Percentiles rank a stretch among this genome's conserved stretches.
These are phyloP conservation scores for Magnolia sinica DNA, from an alignment of 164 flowering plant genomes.

Conservation along the genomic window DNA sequence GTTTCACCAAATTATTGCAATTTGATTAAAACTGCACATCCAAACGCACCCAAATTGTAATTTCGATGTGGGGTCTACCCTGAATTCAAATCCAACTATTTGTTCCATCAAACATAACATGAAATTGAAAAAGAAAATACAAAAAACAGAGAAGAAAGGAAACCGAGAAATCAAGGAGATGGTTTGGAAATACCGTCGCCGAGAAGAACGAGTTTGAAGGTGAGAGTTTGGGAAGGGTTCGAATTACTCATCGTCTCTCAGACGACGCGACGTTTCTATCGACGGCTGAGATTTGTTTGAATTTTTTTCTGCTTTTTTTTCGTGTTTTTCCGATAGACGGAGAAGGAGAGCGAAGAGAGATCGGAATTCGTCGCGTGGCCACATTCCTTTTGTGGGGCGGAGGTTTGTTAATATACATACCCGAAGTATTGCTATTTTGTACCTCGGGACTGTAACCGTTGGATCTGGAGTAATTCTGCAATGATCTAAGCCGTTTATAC, in stretches of 20 bases:
- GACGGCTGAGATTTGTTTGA: no score
- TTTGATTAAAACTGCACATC: neutral
- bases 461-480: no score
- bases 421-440: no score
- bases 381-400: no score
- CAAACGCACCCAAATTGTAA: neutral
- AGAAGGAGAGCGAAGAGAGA: no score
- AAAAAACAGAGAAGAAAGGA: neutral
- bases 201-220: slow-evolving; percentile 28
- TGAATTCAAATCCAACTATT: neutral
- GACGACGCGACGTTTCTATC: no score
- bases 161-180: neutral
- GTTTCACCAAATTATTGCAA: neutral
- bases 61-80: neutral
- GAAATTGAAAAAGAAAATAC: neutral
- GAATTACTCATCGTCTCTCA: slow-evolving; percentile 6
- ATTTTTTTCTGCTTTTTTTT: no score
- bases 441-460: no score
- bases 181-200: slow-evolving; percentile 20
- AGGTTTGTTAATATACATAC: no score
- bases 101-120: neutral
- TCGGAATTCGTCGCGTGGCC: no score
- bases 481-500: no score
- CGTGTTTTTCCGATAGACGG: no score
- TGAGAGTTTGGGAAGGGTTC: slow-evolving; percentile 12